Conservation (phyloP, 2,329 filamentous ascomycete genomes). For the Delphinella strobiligena region DNA sequence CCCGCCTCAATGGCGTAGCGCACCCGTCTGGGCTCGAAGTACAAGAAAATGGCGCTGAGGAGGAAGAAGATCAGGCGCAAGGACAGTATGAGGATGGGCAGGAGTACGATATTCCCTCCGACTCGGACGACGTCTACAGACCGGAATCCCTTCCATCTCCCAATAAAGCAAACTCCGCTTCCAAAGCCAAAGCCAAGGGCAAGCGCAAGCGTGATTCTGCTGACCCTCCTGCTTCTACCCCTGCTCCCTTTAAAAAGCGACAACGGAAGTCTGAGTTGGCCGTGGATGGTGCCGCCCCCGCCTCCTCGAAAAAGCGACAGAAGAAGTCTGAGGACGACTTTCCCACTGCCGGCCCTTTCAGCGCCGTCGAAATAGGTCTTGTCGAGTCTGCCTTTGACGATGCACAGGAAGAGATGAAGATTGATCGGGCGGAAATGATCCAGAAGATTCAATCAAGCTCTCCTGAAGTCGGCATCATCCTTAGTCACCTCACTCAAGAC, state of each 20-base stretch:
- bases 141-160: conserved; percentile 4
- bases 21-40: too few relatives aligned
- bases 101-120: not conserved
- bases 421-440: conserved; percentile 2
- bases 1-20: too few relatives aligned
- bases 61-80: not conserved
- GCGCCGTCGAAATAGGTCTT: conserved; percentile 2
- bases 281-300: not conserved
- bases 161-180: not conserved
- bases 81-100: not conserved
- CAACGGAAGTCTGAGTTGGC: not conserved
- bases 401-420: not conserved
- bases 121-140: not conserved
- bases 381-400: conserved; percentile 4
- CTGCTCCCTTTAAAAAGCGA: not conserved
- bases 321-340: conserved; percentile 2
- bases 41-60: too few relatives aligned
- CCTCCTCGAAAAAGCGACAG: conserved; percentile 1
- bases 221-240: not conserved
- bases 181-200: conserved; percentile 7
- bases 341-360: conserved; percentile 7
- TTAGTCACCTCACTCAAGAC: conserved; percentile 1
- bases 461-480: conserved; percentile 5
- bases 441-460: conserved; percentile 6
- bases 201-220: conserved; percentile 5